Percentiles rank a stretch among this genome's conserved stretches.
These are phyloP conservation scores for Rhynchospora tenuis DNA, from an alignment of 176 grass and related monocot species.

Conservation along the genomic window DNA sequence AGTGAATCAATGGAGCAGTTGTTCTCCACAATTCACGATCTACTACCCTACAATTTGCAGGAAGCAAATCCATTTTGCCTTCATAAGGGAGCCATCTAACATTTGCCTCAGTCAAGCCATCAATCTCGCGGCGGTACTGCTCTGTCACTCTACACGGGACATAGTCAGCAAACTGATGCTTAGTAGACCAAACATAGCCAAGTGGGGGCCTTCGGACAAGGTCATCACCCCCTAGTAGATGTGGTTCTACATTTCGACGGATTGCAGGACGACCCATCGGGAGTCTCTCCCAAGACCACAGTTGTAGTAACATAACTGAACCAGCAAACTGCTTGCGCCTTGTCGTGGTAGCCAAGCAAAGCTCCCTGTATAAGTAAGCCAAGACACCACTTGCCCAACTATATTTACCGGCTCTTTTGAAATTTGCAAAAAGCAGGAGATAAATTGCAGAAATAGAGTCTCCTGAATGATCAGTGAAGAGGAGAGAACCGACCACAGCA, in stretches of 20 bases:
- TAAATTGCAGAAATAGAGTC: constrained; percentile 15
- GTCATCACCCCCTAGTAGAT: neutral
- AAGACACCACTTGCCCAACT: constrained; percentile 10
- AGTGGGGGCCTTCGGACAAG: neutral
- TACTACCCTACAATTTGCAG: constrained; percentile 7
- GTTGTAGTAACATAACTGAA: constrained; percentile 11
- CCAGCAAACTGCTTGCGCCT: neutral
- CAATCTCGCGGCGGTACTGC: neutral
- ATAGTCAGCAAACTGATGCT: neutral
- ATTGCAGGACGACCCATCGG: neutral
- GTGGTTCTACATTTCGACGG: neutral
- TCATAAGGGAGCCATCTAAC: constrained; percentile 13
- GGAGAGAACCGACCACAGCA: neutral
- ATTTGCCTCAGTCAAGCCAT: neutral
- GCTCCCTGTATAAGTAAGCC: constrained; percentile 10
- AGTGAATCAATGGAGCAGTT: neutral
- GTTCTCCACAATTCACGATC: constrained; percentile 8
- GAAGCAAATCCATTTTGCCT: neutral
- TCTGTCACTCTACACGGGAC: neutral
- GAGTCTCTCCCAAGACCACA: constrained; percentile 19
- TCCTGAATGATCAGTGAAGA: constrained; percentile 6
- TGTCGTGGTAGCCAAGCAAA: constrained; percentile 2
- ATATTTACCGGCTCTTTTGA: neutral
- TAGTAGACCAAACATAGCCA: constrained; percentile 3
- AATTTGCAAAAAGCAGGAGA: neutral